Conservation (phyloP, 2,329 filamentous ascomycete species). For the Colletotrichum chrysophilum region DNA sequence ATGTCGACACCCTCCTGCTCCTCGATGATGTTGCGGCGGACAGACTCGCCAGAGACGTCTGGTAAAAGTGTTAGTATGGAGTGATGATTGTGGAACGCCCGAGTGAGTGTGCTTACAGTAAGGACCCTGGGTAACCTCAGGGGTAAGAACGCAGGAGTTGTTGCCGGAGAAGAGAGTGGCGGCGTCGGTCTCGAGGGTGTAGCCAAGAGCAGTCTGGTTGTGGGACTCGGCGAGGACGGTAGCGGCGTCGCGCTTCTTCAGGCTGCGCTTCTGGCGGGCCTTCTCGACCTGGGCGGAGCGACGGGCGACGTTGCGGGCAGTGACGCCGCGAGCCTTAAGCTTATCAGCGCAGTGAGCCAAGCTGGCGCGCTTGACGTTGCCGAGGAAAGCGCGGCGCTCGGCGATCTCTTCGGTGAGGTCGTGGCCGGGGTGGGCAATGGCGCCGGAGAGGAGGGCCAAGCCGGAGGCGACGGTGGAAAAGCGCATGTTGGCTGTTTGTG, state of each 20-base stretch:
- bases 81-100: background rate
- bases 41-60: conserved; percentile 40
- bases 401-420: conserved; percentile 51
- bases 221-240: conserved; percentile 37
- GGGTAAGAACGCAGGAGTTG: conserved; percentile 48
- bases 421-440: conserved; percentile 53
- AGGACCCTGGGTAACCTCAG: conserved; percentile 53
- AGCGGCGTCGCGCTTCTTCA: conserved; percentile 34
- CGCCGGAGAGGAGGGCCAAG: conserved; percentile 16
- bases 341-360: conserved; percentile 51
- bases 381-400: conserved; percentile 52
- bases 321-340: conserved; percentile 52
- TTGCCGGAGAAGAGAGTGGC: conserved; percentile 38
- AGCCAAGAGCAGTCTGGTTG: conserved; percentile 35
- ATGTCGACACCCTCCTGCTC: conserved; percentile 43
- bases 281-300: conserved; percentile 45
- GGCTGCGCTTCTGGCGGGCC: conserved; percentile 42
- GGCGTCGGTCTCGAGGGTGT: conserved; percentile 31
- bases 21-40: conserved; percentile 46
- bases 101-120: conserved; percentile 38
- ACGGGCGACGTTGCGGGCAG: conserved; percentile 47
- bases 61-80: background rate
- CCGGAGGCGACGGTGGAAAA: conserved; percentile 16
- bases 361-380: conserved; percentile 42
- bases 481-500: background rate